These are phyloP conservation scores for Acanthamoeba triangularis DNA, from an alignment of 208 protist genomes.

Conservation along the genomic window DNA sequence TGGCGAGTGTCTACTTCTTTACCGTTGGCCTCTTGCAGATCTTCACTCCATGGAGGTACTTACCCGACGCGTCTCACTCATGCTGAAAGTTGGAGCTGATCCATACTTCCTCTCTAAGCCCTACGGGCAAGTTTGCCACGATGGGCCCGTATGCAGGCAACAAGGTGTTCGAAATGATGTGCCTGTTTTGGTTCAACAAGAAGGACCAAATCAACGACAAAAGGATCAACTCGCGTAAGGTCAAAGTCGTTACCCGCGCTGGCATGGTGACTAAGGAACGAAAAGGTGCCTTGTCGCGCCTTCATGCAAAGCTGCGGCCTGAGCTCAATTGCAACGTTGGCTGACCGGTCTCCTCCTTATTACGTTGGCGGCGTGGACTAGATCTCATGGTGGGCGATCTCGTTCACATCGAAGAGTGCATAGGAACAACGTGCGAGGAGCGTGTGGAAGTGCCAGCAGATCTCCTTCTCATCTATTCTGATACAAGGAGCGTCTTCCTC, in stretches of 20 bases:
- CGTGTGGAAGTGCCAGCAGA: constrained; percentile 64
- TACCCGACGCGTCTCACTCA: neutral
- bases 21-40: constrained; percentile 76
- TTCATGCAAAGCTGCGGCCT: neutral
- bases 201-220: constrained; percentile 73
- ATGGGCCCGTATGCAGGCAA: constrained; percentile 75
- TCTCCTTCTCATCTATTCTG: constrained; percentile 69
- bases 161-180: constrained; percentile 76
- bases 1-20: constrained; percentile 77
- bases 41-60: constrained; percentile 75
- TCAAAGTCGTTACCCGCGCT: constrained; percentile 45
- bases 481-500: constrained; percentile 62
- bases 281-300: constrained; percentile 32
- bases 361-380: neutral
- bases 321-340: neutral
- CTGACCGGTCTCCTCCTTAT: neutral
- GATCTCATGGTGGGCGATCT: constrained; percentile 64
- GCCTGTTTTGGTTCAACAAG: constrained; percentile 77
- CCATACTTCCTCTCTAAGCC: neutral
- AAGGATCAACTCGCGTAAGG: constrained; percentile 66
- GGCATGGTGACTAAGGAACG: constrained; percentile 70
- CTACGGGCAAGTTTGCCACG: constrained; percentile 76
- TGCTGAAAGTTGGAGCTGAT: neutral
- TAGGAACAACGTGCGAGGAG: neutral
- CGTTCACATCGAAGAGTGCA: constrained; percentile 65